Evolutionary conservation across 208 protist species (phyloP), one percentile per base, ranked within the genome.

Genomic region (Blastocrithidia nonstop): DNA sequence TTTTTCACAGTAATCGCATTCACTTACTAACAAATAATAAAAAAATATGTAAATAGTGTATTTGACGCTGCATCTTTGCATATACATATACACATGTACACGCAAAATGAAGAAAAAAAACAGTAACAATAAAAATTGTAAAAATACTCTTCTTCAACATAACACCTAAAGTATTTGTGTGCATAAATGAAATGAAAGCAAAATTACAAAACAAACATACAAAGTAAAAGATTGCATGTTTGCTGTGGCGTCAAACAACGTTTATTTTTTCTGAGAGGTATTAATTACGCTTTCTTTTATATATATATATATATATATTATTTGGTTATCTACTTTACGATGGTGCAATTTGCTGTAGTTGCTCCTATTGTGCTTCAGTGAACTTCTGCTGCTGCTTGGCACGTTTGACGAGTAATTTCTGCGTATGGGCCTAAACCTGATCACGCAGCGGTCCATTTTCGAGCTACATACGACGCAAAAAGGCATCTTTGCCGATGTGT

Each of bases 361-460:
- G 8, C 11, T 44, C 40, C 15, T 29, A 20, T 28, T 21, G 27
- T 21, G 49, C 32, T 43, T 22, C 11, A 9, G 4, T 17, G 54
- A 57, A 60, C 28, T 31, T 50, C 53, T 83, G 60, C 8, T 45
- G 47, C 21, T 60, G 57, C 4, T 66, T 74, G 9, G 70, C 65
- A 47, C 85, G 80, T 48, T 87, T 71, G 25, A 55, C 72, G 31
- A 94, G 36, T 21, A 90, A 54, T 49, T 80, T 81, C 61, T 91
- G 78, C 38, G 78, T 76, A 70, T 92, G 81, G 21, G 74, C 83
- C 63, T 92, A 77, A 4, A 93, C 87, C 68, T 95, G 80, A 45
- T 95, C 87, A 40, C 81, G 69, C 38, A 95, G 72, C 15, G 87
- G 82, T 26, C 87, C 87, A 61, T 90, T 93, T 57, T 95, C 87